Percentiles rank a stretch among this genome's conserved stretches.
These are phyloP conservation scores for Kuraishia ogatae DNA, from an alignment of 805 yeast genomes.

Conservation along the genomic window DNA sequence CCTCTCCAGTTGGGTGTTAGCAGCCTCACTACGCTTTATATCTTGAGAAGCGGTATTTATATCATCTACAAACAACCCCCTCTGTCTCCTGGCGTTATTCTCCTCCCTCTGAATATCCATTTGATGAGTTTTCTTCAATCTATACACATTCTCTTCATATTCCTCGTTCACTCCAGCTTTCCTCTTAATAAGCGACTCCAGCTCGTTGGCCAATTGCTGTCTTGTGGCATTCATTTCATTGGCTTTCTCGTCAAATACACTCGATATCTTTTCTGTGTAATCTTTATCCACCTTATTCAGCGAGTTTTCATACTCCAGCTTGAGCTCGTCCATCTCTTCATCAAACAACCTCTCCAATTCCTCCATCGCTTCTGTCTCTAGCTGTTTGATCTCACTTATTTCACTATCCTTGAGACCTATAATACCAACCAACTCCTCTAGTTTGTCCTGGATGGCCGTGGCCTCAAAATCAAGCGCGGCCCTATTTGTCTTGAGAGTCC, in stretches of 20 bases:
- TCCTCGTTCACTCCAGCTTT: not conserved
- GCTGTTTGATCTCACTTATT: conserved; percentile 12
- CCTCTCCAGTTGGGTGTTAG: conserved; percentile 22
- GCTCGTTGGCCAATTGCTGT: conserved; percentile 11
- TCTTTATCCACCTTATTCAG: conserved; percentile 23
- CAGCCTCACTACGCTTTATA: not conserved
- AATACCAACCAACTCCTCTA: not conserved
- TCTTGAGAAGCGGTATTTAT: not conserved
- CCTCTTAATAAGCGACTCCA: not conserved
- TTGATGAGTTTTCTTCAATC: not conserved
- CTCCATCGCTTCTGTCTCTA: conserved; percentile 22
- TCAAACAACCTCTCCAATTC: conserved; percentile 15
- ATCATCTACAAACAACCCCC: not conserved
- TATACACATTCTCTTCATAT: not conserved
- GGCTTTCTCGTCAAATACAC: not conserved
- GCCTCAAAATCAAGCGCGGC: not conserved
- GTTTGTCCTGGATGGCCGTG: not conserved
- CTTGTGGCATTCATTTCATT: conserved; percentile 14
- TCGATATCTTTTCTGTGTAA: not conserved
- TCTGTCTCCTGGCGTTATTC: conserved; percentile 8
- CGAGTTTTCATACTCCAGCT: conserved; percentile 25
- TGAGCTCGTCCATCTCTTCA: conserved; percentile 13
- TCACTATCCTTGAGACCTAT: not conserved
- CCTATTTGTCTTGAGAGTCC: not conserved
- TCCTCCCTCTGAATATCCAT: conserved; percentile 2